These are phyloP conservation scores for Moniliella sp. DNA, from an alignment of 1,284 basidiomycete species.

Conservation along the genomic window DNA sequence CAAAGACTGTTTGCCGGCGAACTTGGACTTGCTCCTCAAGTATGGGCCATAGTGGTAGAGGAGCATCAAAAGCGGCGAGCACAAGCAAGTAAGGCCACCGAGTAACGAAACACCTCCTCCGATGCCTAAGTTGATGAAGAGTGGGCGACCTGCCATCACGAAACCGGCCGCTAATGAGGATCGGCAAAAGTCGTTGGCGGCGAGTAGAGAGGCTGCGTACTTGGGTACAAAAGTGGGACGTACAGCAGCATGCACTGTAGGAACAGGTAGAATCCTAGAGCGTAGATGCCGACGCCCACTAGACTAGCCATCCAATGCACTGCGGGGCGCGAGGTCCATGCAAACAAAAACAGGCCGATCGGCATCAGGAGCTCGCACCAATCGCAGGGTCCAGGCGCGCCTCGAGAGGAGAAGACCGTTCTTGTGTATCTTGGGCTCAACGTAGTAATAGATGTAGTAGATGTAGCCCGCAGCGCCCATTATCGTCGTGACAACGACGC, in stretches of 20 bases:
- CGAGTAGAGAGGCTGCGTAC: too few species aligned
- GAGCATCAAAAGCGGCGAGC: too few species aligned
- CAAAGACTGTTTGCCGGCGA: too few species aligned
- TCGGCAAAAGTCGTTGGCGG: too few species aligned
- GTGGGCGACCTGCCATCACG: too few species aligned
- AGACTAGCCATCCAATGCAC: slow-evolving; percentile 22
- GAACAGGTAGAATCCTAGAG: slow-evolving; percentile 11
- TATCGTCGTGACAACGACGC: slow-evolving; percentile 13
- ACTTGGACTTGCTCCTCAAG: too few species aligned
- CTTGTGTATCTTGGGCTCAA: background rate
- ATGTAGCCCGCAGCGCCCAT: slow-evolving; percentile 7
- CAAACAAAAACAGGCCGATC: slow-evolving; percentile 18
- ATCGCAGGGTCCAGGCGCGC: slow-evolving; percentile 14
- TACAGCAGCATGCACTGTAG: slow-evolving; percentile 14
- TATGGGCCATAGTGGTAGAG: too few species aligned
- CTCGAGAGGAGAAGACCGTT: slow-evolving; percentile 1
- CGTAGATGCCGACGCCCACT: slow-evolving; percentile 8
- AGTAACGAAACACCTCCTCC: too few species aligned
- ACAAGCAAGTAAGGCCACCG: too few species aligned
- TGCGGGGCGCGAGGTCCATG: slow-evolving; percentile 13
- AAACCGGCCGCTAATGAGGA: too few species aligned
- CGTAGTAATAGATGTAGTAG: slow-evolving; percentile 6
- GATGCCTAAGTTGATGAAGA: too few species aligned
- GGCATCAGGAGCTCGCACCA: slow-evolving; percentile 36
- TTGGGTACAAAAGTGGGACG: too few species aligned